phyloP scores from a whole-genome alignment of 805 yeast species.

The Yarrowia hollandica region DNA sequence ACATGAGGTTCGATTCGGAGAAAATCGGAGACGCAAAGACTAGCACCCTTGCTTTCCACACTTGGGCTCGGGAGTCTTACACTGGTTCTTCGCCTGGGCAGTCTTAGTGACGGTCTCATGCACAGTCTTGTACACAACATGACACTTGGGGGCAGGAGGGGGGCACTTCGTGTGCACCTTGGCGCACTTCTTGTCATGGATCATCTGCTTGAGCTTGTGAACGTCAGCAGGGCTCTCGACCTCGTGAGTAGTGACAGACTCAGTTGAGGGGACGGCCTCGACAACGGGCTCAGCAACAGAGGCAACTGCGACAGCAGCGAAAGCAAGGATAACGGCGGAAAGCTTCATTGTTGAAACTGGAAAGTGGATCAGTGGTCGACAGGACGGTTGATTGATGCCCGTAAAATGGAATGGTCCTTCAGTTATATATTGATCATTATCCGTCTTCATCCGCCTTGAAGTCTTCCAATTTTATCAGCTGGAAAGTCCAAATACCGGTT shows the following conservation, averaged over 20 bases:
- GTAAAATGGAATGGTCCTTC: no score
- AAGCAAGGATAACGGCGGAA: not conserved
- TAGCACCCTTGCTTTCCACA: slow-evolving; percentile 10
- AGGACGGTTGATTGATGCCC: not conserved
- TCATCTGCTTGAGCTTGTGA: slow-evolving; percentile 15
- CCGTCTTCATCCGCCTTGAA: no score
- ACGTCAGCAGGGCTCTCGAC: slow-evolving; percentile 4
- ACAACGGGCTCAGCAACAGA: not conserved
- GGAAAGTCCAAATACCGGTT: slow-evolving; percentile 1
- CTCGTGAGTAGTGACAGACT: not conserved
- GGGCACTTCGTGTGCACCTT: slow-evolving; percentile 17
- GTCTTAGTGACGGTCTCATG: slow-evolving; percentile 17
- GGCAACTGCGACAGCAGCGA: slow-evolving; percentile 11
- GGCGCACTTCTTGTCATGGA: slow-evolving; percentile 9
- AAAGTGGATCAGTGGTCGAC: no score
- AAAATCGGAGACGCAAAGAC: no score
- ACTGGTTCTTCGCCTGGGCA: slow-evolving; percentile 6
- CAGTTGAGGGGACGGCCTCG: not conserved
- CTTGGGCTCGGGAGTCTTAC: slow-evolving; percentile 2
- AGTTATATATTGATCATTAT: no score
- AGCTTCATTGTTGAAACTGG: slow-evolving; percentile 11
- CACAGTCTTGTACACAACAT: slow-evolving; percentile 4
- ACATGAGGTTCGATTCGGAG: no score
- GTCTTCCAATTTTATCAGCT: not conserved
- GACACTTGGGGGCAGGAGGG: slow-evolving; percentile 17